Evolutionary conservation across 2,329 filamentous ascomycete genomes (phyloP).

Genomic region (Emericellopsis cladophorae): DNA sequence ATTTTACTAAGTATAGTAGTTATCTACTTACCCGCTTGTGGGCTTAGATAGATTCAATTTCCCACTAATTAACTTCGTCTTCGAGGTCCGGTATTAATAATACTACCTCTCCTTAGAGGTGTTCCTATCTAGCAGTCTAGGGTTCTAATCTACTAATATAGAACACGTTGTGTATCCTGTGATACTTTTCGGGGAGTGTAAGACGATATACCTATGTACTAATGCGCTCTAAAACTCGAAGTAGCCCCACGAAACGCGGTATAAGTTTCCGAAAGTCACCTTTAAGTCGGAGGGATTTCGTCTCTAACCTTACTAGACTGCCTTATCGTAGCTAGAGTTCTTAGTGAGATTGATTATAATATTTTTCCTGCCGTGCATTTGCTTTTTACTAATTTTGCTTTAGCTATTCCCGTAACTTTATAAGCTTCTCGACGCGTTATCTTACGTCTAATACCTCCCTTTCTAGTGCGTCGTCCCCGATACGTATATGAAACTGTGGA

Average conservation of each 20-base stretch:
- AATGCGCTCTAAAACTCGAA: no score
- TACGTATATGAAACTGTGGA: neutral
- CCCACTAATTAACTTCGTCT: conserved; percentile 1
- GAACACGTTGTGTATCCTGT: neutral
- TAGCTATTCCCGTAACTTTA: no score
- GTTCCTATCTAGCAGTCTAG: neutral
- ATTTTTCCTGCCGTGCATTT: neutral
- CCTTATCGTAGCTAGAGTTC: neutral
- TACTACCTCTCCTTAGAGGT: conserved; percentile 2
- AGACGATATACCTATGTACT: neutral
- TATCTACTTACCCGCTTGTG: no score
- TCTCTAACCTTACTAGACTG: no score
- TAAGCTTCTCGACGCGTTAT: neutral
- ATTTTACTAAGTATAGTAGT: no score
- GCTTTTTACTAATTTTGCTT: no score
- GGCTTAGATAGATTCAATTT: conserved; percentile 1
- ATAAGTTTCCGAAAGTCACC: neutral
- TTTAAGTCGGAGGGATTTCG: no score
- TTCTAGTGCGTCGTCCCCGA: neutral
- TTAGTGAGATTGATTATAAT: neutral
- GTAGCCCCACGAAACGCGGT: no score
- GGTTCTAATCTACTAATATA: neutral
- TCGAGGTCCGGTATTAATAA: neutral
- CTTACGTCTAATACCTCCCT: no score
- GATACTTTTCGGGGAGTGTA: neutral